Conservation (phyloP, 306 rosid genomes). For the Fagus sylvatica region DNA sequence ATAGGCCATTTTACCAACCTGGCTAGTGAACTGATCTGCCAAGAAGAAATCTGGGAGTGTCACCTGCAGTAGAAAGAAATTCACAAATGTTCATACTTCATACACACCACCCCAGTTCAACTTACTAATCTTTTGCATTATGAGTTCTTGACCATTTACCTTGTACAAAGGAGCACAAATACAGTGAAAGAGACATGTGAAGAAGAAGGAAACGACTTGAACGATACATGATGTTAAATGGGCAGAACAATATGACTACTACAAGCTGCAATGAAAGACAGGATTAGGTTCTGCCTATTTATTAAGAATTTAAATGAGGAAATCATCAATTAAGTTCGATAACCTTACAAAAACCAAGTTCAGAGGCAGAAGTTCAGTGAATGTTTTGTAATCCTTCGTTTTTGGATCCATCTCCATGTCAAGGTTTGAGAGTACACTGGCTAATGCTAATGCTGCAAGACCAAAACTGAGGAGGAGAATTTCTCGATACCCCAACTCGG, state of each 20-base stretch:
- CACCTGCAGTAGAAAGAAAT: conserved; percentile 41
- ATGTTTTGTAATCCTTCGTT: conserved; percentile 40
- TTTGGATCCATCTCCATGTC: conserved; percentile 43
- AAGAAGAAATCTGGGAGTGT: conserved; percentile 70
- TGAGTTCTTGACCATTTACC: conserved; percentile 28
- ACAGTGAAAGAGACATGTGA: conserved; percentile 47
- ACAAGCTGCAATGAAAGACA: conserved; percentile 37
- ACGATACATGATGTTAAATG: conserved; percentile 59
- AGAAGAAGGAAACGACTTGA: conserved; percentile 63
- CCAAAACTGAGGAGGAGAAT: conserved; percentile 51
- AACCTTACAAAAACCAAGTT: conserved; percentile 53
- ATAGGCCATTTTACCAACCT: neutral
- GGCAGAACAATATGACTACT: conserved; percentile 43
- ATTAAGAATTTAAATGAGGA: neutral
- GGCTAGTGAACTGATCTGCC: conserved; percentile 80
- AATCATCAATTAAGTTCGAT: neutral
- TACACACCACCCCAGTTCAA: too few species aligned
- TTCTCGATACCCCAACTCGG: conserved; percentile 52
- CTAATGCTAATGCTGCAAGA: conserved; percentile 51
- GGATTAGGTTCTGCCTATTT: neutral
- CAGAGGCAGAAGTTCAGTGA: conserved; percentile 70
- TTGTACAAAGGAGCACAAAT: conserved; percentile 62
- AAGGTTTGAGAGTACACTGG: conserved; percentile 63
- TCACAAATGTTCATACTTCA: neutral
- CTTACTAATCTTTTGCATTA: neutral